Base-by-base conservation (phyloP, 192 early-diverging fungal species). In the Backusella mclennaniae region DNA sequence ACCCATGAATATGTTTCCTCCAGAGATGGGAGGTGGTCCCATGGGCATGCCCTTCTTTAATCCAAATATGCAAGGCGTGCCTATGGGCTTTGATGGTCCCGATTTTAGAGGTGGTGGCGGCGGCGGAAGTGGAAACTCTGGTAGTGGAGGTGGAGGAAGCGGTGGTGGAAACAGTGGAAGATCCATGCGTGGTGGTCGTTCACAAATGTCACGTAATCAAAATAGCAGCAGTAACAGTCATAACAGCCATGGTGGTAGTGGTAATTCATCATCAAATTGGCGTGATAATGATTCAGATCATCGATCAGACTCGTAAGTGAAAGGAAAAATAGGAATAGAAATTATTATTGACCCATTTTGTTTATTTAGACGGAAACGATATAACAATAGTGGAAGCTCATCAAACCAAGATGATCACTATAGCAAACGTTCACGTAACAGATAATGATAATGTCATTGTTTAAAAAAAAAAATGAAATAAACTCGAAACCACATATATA, bases 21-120 rank as follows among this genome's bases (percentile, higher is more conserved):
- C 78, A 31, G 82, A 80, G 15, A 83, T 86, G 83, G 41, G 69
- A 14, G 73, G 76, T 6, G 73, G 76, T 31, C 76, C 76, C 0
- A 81, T 81, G 80, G 69, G 69, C 3, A 78, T 80, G 74, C 74
- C 78, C 6, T 83, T 85, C 69, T 79, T 79, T 39, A 85, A 77
- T 38, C 44, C 74, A 19, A 75, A 78, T 63, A 79, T 79, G 68
- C 75, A 66, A n/a, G 80, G 77, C 38, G 81, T 73, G 0, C 79
- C 77, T 21, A 77, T 72, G 69, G 78, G 79, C 3, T 79, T 74
- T 74, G 77, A 79, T 53, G 77, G 77, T 1, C 69, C 70, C 12
- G 74, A 75, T 46, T 75, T 75, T 35, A 75, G 74, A 67, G 66
- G 59, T 3, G 35, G 46, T 69, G 71, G 66, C 26, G 76, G 77